Base-by-base conservation (phyloP, 129 eudicot genomes). In the Lactuca sativa region DNA sequence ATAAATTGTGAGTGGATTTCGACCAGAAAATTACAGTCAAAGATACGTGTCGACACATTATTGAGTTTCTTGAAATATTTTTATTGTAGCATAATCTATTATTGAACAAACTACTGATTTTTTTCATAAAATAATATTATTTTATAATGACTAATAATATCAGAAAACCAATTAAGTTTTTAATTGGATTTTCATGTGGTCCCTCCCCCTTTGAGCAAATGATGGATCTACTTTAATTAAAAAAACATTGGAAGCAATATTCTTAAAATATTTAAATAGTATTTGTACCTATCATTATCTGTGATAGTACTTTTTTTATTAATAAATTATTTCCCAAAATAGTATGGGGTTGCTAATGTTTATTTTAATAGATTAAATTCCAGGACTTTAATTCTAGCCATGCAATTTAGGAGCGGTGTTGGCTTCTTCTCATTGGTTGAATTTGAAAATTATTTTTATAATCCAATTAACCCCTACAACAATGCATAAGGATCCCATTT, bases 121-220 rank as follows among this genome's bases (percentile, higher is more conserved):
- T 30, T 32, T 21, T 56, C 30, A 18, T 54, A 34, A 56, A 25
- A 69, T 17, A n/a, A 21, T 3, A 56, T 38, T 37, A 2, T 30
- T 41, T 4, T 7, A 25, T 4, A 54, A 36, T 51, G 64, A 18
- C 43, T 41, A 25, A 51, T 38, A n/a, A 9, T 30, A 15, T 15
- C 1, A 4, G 2, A 61, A 62, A 53, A 10, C 62, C 43, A 48
- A 37, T 44, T 52, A 52, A 33, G 9, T 62, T 63, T 37, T 52
- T 38, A 62, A 64, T 63, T 21, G 14, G 14, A 62, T 36, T 34
- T 71, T 53, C 17, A 5, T 18, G 70, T 56, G 78, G 78, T 74
- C 72, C 72, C 59, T 74, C 57, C 66, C 64, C 63, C 72, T 64
- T 64, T 74, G 72, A 74, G 78, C 71, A 74, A 74, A 74, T 56